These are phyloP conservation scores for Phaeotremella fagi DNA, from an alignment of 768 basidiomycete species.

Conservation along the genomic window DNA sequence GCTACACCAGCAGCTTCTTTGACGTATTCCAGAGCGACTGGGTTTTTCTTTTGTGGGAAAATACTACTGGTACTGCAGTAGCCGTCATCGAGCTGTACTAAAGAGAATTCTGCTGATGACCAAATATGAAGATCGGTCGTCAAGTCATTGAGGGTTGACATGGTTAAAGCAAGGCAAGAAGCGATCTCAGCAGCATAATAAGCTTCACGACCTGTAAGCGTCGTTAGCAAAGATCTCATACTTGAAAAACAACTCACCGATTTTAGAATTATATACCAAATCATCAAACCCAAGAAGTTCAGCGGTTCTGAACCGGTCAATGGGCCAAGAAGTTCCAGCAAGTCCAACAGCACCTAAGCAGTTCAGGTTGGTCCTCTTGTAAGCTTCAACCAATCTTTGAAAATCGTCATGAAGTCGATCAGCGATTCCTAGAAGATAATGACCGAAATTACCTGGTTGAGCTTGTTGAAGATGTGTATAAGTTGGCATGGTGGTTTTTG, in stretches of 20 bases:
- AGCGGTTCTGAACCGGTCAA: constrained; percentile 5
- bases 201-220: too few relatives aligned
- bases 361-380: constrained; percentile 1
- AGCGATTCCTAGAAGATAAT: constrained; percentile 4
- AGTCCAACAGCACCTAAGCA: constrained; percentile 8
- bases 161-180: too few relatives aligned
- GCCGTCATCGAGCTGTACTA: too few relatives aligned
- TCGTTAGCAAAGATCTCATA: too few relatives aligned
- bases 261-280: not conserved
- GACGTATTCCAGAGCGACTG: too few relatives aligned
- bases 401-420: constrained; percentile 10
- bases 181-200: too few relatives aligned
- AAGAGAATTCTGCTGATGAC: too few relatives aligned
- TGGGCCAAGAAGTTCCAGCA: constrained; percentile 10
- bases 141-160: too few relatives aligned
- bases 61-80: too few relatives aligned
- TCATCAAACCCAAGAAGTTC: constrained; percentile 7
- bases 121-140: too few relatives aligned
- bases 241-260: not conserved
- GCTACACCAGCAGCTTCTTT: too few relatives aligned
- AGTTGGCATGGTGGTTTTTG: not conserved
- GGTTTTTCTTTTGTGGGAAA: too few relatives aligned
- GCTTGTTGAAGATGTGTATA: constrained; percentile 11
- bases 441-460: constrained; percentile 8
- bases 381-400: not conserved